These are phyloP conservation scores for Smithsoniella earleae DNA, from an alignment of 163 green algal species.

Conservation along the genomic window DNA sequence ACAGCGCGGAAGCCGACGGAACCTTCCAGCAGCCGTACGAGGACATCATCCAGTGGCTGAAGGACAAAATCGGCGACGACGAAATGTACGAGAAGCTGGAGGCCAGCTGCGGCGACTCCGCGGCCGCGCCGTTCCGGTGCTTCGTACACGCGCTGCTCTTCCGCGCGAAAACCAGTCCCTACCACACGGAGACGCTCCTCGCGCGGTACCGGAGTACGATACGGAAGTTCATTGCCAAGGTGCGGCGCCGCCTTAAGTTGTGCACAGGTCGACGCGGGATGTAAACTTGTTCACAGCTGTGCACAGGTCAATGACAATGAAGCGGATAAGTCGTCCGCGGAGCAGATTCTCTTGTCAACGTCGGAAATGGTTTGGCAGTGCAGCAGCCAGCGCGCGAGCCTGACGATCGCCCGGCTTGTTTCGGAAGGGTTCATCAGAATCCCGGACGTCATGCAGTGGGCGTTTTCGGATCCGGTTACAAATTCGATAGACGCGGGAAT, in stretches of 20 bases:
- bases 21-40: slow-evolving; percentile 5
- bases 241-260: not conserved
- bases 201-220: not conserved
- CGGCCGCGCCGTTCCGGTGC: too few relatives aligned
- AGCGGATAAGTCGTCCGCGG: not conserved
- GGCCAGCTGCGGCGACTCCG: too few relatives aligned
- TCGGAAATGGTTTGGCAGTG: not conserved
- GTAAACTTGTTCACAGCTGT: not conserved
- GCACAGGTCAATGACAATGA: not conserved
- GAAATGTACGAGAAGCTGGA: not conserved
- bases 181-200: slow-evolving; percentile 10
- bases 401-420: slow-evolving; percentile 3
- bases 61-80: not conserved
- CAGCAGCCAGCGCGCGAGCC: slow-evolving; percentile 23
- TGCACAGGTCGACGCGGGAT: not conserved
- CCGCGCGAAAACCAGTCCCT: not conserved
- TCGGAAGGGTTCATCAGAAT: not conserved
- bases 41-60: not conserved
- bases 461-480: not conserved
- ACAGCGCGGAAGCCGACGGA: not conserved
- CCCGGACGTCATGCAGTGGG: slow-evolving; percentile 6
- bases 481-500: not conserved
- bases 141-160: slow-evolving; percentile 6
- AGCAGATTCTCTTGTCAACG: not conserved
- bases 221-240: slow-evolving; percentile 15